Conservation (phyloP, 2,329 filamentous ascomycete species). For the Ilyonectria robusta region DNA sequence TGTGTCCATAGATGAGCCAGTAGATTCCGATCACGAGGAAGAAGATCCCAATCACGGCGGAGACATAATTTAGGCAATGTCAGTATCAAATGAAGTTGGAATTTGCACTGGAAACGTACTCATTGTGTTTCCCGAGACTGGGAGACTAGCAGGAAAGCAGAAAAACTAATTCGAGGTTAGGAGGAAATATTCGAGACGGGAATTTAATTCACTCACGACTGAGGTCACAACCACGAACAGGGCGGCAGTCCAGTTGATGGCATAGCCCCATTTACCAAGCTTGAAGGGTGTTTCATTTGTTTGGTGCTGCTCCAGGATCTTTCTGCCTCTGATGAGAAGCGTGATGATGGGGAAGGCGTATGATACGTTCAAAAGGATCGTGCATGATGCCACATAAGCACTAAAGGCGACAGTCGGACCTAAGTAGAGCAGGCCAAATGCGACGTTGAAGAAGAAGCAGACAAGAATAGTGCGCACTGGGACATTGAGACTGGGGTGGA, state of each 20-base stretch:
- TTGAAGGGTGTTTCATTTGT: constrained; percentile 42
- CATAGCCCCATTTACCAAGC: constrained; percentile 42
- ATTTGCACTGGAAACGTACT: constrained; percentile 6
- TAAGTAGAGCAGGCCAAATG: constrained; percentile 59
- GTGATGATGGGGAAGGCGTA: constrained; percentile 58
- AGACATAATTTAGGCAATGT: constrained; percentile 9
- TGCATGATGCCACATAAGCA: constrained; percentile 59
- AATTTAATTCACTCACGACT: constrained; percentile 40
- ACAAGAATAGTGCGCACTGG: constrained; percentile 57
- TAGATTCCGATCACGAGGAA: background rate
- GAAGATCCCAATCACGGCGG: constrained; percentile 4
- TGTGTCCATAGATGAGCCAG: constrained; percentile 3
- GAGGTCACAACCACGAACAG: constrained; percentile 54
- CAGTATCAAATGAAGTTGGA: background rate
- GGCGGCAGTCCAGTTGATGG: constrained; percentile 48
- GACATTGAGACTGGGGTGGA: constrained; percentile 55
- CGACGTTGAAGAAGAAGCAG: constrained; percentile 56
- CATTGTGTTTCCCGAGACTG: constrained; percentile 24
- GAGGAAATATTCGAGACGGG: too few species aligned
- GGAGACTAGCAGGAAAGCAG: constrained; percentile 25
- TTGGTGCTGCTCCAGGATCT: constrained; percentile 44
- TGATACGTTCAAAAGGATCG: constrained; percentile 61
- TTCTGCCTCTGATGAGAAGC: constrained; percentile 52
- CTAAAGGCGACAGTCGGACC: constrained; percentile 61
- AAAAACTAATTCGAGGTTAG: constrained; percentile 21